Evolutionary conservation across 805 yeast species (phyloP).

Genomic region (Candida pseudofarinosa): DNA sequence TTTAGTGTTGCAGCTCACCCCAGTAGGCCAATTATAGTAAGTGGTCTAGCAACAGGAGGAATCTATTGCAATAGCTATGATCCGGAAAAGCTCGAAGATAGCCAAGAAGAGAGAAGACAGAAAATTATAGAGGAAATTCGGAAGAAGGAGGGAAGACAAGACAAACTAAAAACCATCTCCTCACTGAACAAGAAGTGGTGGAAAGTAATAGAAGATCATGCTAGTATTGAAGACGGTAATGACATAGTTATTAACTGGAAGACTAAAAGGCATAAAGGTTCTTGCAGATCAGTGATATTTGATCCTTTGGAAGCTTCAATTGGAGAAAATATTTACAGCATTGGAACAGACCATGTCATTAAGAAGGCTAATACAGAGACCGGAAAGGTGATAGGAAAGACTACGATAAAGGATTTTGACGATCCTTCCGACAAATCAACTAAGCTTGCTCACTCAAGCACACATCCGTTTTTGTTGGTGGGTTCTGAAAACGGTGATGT

Average conservation of each 20-base stretch:
- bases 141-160: slow-evolving; percentile 19
- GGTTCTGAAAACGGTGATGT: slow-evolving; percentile 73
- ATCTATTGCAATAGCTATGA: slow-evolving; percentile 60
- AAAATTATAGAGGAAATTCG: slow-evolving; percentile 21
- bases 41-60: slow-evolving; percentile 83
- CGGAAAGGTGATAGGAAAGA: slow-evolving; percentile 71
- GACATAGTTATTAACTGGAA: slow-evolving; percentile 58
- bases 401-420: slow-evolving; percentile 16
- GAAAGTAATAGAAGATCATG: slow-evolving; percentile 32
- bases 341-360: slow-evolving; percentile 76
- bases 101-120: slow-evolving; percentile 19
- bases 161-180: slow-evolving; percentile 24
- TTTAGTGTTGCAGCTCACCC: slow-evolving; percentile 82
- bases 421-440: slow-evolving; percentile 33
- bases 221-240: slow-evolving; percentile 18
- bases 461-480: slow-evolving; percentile 48
- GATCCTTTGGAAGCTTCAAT: slow-evolving; percentile 43
- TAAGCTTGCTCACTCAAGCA: slow-evolving; percentile 41
- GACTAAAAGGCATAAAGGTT: slow-evolving; percentile 85
- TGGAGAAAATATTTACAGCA: slow-evolving; percentile 58
- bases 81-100: slow-evolving; percentile 39
- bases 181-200: slow-evolving; percentile 42
- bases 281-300: slow-evolving; percentile 71
- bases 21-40: slow-evolving; percentile 51
- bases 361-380: slow-evolving; percentile 68